A percentile compares a stretch with the other conserved stretches of the same genome.
Evolutionary conservation across 2,329 filamentous ascomycete species (phyloP).

Genomic region (Tolypocladium cylindrosporum): DNA sequence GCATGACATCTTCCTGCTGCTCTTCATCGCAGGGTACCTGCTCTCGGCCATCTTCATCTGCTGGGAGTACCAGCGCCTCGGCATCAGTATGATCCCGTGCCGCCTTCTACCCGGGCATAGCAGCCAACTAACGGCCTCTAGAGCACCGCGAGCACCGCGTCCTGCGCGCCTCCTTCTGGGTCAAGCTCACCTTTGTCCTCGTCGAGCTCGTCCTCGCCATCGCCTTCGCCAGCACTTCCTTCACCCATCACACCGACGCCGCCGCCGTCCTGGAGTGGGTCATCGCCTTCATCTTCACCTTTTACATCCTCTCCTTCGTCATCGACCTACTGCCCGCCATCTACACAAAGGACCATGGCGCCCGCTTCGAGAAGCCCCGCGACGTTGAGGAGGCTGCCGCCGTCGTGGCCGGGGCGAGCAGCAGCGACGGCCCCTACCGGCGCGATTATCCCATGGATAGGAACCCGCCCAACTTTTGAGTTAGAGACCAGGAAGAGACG

Average conservation of each 20-base stretch:
- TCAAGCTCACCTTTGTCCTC: slow-evolving; percentile 79
- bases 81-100: slow-evolving; percentile 42
- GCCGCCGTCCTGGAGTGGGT: slow-evolving; percentile 73
- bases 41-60: slow-evolving; percentile 82
- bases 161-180: slow-evolving; percentile 71
- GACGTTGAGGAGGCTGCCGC: slow-evolving; percentile 12
- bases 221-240: slow-evolving; percentile 55
- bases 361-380: slow-evolving; percentile 19
- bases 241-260: slow-evolving; percentile 41
- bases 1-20: slow-evolving; percentile 66
- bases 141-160: slow-evolving; percentile 66
- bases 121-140: slow-evolving; percentile 11
- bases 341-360: slow-evolving; percentile 35
- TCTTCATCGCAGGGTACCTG: slow-evolving; percentile 84
- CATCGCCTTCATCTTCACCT: slow-evolving; percentile 75
- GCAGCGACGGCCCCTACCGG: slow-evolving; percentile 1
- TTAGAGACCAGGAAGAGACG: not conserved
- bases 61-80: slow-evolving; percentile 79
- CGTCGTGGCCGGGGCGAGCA: not conserved
- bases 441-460: slow-evolving; percentile 13
- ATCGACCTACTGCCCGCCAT: slow-evolving; percentile 79
- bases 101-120: not conserved
- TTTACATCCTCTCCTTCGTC: slow-evolving; percentile 79
- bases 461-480: slow-evolving; percentile 9
- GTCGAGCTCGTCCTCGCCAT: slow-evolving; percentile 65